Evolutionary conservation across 2,329 filamentous ascomycete species (phyloP).

Genomic region (Xylaria hypoxylon): DNA sequence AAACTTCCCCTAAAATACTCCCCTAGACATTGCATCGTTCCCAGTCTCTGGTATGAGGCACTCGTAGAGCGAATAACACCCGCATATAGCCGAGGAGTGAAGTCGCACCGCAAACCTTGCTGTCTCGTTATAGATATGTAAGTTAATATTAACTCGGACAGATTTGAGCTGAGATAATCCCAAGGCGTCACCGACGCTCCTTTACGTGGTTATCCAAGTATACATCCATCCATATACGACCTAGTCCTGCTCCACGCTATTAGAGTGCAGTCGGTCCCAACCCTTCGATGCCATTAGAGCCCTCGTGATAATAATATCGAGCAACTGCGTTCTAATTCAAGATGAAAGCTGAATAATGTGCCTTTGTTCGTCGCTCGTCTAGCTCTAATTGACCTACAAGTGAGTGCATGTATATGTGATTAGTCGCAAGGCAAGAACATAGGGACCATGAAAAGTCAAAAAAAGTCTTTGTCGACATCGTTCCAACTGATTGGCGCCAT

Average conservation of each 20-base stretch:
- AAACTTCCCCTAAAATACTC: too few relatives aligned
- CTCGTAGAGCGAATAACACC: too few relatives aligned
- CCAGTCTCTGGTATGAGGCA: too few relatives aligned
- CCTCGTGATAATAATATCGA: background rate
- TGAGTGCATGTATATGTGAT: background rate
- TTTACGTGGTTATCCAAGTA: background rate
- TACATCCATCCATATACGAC: slow-evolving; percentile 1
- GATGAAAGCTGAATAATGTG: background rate
- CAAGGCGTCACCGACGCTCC: background rate
- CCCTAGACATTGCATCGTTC: too few relatives aligned
- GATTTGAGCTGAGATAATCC: slow-evolving; percentile 18
- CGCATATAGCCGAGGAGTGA: too few relatives aligned
- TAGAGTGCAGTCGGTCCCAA: background rate
- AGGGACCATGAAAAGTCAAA: slow-evolving; percentile 16
- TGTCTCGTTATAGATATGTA: background rate
- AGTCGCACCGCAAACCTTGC: background rate
- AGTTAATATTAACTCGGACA: background rate
- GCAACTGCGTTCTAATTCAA: background rate
- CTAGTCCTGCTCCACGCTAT: background rate
- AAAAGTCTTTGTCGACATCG: slow-evolving; percentile 14
- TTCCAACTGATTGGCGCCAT: slow-evolving; percentile 3
- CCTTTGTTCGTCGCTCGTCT: background rate
- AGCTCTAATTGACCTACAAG: background rate
- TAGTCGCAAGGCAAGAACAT: background rate
- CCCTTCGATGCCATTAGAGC: background rate